A percentile compares a stretch with the other conserved stretches of the same genome.
phyloP scores from a whole-genome alignment of 257 asterid species.

The Paulownia fortunei region DNA sequence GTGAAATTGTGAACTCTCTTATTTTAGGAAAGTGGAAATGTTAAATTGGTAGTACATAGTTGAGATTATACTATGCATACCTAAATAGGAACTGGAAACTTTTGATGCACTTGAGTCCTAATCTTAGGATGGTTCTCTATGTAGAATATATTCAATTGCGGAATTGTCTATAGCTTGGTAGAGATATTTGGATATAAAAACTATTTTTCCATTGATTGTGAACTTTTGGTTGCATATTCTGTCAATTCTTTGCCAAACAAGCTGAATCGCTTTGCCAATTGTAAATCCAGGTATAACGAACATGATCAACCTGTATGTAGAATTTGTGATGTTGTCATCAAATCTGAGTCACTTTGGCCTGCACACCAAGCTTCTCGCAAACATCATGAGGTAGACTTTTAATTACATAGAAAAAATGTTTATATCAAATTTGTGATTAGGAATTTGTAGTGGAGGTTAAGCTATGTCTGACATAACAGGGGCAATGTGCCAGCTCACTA shows the following conservation, averaged over 20 bases:
- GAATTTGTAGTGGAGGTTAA: background rate
- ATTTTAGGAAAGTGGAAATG: constrained; percentile 10
- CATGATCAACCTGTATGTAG: constrained; percentile 80
- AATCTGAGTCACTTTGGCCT: constrained; percentile 88
- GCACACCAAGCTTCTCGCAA: constrained; percentile 97
- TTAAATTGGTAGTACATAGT: background rate
- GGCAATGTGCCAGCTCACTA: background rate
- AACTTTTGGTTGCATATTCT: constrained; percentile 20
- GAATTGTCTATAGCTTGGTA: constrained; percentile 14
- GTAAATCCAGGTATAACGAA: constrained; percentile 77
- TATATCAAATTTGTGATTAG: background rate
- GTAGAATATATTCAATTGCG: constrained; percentile 10
- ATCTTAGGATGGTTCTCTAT: constrained; percentile 4
- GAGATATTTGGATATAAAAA: background rate
- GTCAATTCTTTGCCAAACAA: background rate
- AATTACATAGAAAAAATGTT: background rate
- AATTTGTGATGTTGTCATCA: constrained; percentile 78
- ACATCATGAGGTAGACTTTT: constrained; percentile 72
- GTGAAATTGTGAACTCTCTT: background rate
- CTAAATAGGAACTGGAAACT: background rate
- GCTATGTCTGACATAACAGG: constrained; percentile 12
- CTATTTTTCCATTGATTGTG: background rate
- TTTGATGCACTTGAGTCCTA: background rate
- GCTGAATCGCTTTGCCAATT: constrained; percentile 21
- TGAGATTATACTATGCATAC: background rate